A percentile compares a stretch with the other conserved stretches of the same genome.
Conservation (phyloP, 2,329 filamentous ascomycete genomes). For the Ophiognomonia clavigignenti-juglandacearum region DNA sequence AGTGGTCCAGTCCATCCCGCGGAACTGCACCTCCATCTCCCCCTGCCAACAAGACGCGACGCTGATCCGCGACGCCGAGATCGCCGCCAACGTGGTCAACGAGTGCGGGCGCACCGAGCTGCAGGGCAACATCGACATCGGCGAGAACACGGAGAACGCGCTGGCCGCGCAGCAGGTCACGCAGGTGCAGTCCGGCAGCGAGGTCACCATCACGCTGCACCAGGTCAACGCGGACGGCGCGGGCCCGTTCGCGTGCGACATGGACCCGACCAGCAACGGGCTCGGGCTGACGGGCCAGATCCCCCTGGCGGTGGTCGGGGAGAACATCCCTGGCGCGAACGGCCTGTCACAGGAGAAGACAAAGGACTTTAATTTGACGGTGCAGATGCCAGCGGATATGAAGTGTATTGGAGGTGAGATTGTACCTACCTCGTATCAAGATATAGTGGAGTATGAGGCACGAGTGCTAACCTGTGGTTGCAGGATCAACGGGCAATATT, state of each 20-base stretch:
- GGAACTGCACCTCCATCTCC: constrained; percentile 55
- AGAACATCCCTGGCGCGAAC: constrained; percentile 55
- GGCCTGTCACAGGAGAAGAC: constrained; percentile 53
- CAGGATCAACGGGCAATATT: constrained; percentile 48
- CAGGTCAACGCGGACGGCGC: constrained; percentile 52
- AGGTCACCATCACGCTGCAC: constrained; percentile 43
- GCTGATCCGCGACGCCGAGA: constrained; percentile 54
- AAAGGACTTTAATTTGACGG: constrained; percentile 51
- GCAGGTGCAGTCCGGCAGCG: constrained; percentile 40
- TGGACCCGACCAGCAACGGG: constrained; percentile 42
- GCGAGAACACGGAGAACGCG: constrained; percentile 49
- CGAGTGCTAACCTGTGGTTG: neutral
- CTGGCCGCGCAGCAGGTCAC: constrained; percentile 42
- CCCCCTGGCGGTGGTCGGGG: constrained; percentile 40
- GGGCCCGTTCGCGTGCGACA: constrained; percentile 49
- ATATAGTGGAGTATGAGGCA: neutral
- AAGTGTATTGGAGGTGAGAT: constrained; percentile 45
- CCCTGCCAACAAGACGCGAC: constrained; percentile 62
- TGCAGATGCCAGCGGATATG: constrained; percentile 45
- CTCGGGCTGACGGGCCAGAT: constrained; percentile 39
- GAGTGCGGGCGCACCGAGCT: constrained; percentile 58
- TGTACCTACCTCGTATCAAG: neutral
- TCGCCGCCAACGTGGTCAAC: constrained; percentile 46
- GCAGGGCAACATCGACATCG: constrained; percentile 57
- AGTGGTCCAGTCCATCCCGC: constrained; percentile 49